phyloP scores from a whole-genome alignment of 2,329 filamentous ascomycete genomes.

The Akanthomyces dipterigenus region DNA sequence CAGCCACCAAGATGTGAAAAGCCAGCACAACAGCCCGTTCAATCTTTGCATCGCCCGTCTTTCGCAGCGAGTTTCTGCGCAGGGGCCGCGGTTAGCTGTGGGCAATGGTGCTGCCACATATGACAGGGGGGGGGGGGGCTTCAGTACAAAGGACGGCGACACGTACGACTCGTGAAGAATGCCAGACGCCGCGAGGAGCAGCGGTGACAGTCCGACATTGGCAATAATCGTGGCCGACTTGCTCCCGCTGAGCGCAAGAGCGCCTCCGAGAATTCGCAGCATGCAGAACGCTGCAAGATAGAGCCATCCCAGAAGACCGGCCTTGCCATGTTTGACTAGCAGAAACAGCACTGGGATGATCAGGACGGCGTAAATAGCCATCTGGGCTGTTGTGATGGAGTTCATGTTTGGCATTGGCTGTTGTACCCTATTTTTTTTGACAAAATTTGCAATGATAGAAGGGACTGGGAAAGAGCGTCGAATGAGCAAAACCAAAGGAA shows the following conservation, averaged over 20 bases:
- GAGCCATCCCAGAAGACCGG: conserved; percentile 31
- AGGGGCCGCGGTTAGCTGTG: not conserved
- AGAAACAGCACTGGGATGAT: conserved; percentile 24
- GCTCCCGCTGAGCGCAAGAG: conserved; percentile 22
- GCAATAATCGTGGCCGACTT: conserved; percentile 27
- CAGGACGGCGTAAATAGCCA: conserved; percentile 30
- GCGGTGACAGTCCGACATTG: conserved; percentile 32
- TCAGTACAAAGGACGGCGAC: not conserved
- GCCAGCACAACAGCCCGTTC: not conserved
- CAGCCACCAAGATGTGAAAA: conserved; percentile 5
- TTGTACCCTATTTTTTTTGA: not conserved
- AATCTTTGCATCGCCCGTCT: not conserved
- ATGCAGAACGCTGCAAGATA: conserved; percentile 32
- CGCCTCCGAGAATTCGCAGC: conserved; percentile 29
- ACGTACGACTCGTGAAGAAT: conserved; percentile 31
- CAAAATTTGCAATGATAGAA: not conserved
- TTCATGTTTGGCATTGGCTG: conserved; percentile 9
- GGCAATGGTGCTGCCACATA: accelerated
- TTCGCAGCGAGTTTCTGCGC: not conserved
- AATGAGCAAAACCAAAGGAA: not conserved
- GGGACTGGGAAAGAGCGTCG: too few relatives aligned
- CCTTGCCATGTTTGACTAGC: conserved; percentile 26
- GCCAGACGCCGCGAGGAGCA: conserved; percentile 24
- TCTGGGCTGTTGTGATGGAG: conserved; percentile 20
- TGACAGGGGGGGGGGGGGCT: not conserved